Conservation (phyloP, 768 basidiomycete genomes). For the Lactifluus echinatus region DNA sequence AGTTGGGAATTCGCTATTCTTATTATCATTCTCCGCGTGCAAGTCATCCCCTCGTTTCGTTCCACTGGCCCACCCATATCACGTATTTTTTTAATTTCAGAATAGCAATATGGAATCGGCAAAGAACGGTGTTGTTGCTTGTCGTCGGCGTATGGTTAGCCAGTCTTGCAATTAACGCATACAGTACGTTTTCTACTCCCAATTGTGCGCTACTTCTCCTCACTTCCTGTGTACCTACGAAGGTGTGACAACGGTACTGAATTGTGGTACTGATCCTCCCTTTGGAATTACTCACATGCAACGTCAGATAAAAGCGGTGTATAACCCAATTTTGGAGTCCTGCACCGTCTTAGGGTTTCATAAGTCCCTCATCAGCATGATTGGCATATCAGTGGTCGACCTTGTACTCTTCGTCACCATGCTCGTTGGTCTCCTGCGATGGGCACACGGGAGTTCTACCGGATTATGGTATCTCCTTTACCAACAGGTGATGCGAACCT, state of each 20-base stretch:
- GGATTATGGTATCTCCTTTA: conserved; percentile 8
- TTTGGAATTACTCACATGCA: neutral
- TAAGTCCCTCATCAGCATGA: neutral
- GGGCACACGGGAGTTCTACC: neutral
- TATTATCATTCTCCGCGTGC: neutral
- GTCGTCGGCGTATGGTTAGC: neutral
- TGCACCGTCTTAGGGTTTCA: neutral
- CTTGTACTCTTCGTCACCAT: neutral
- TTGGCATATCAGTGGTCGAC: neutral
- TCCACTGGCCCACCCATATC: neutral
- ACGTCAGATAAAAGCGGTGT: neutral
- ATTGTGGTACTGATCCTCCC: neutral
- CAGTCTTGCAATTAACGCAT: neutral
- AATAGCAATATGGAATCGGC: neutral
- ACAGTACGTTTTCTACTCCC: neutral
- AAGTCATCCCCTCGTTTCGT: neutral
- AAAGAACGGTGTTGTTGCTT: neutral
- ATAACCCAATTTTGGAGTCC: neutral
- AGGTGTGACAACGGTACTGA: neutral
- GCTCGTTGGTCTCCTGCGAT: neutral
- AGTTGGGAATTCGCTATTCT: neutral
- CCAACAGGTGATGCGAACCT: neutral
- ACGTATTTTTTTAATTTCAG: neutral
- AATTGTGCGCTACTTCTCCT: neutral
- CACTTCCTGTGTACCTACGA: neutral